These are phyloP conservation scores for Guadua angustifolia DNA, from an alignment of 176 grass and related monocot species.

Conservation along the genomic window DNA sequence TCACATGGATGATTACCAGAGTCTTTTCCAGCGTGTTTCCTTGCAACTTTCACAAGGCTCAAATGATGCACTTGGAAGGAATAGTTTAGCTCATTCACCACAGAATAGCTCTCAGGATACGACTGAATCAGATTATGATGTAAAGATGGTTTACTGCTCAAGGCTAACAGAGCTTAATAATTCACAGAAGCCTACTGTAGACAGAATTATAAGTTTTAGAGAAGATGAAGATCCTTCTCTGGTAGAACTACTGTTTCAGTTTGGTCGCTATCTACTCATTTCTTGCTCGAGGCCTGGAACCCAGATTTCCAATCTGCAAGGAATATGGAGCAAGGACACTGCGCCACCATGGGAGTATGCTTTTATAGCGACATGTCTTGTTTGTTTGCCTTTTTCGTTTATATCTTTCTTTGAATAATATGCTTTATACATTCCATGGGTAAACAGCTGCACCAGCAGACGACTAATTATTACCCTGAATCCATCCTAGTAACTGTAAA, in stretches of 20 bases:
- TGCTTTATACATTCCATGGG: neutral
- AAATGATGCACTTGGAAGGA: slow-evolving; percentile 34
- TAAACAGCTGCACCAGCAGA: slow-evolving; percentile 12
- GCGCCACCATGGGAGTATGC: slow-evolving; percentile 68
- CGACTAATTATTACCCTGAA: no score
- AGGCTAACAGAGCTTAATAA: slow-evolving; percentile 13
- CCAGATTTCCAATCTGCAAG: slow-evolving; percentile 85
- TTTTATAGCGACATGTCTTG: slow-evolving; percentile 40
- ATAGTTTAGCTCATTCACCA: slow-evolving; percentile 24
- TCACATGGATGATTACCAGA: slow-evolving; percentile 88
- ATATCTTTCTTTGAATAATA: slow-evolving; percentile 25
- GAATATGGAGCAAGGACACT: slow-evolving; percentile 83
- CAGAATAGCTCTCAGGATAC: slow-evolving; percentile 34
- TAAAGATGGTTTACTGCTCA: slow-evolving; percentile 11
- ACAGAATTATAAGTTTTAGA: slow-evolving; percentile 76
- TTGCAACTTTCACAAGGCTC: slow-evolving; percentile 68
- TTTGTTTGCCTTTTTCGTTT: neutral
- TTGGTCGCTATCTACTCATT: slow-evolving; percentile 90
- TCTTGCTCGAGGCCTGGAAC: slow-evolving; percentile 88
- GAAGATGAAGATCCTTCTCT: slow-evolving; percentile 84
- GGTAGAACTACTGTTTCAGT: slow-evolving; percentile 89
- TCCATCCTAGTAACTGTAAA: no score
- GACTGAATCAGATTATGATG: slow-evolving; percentile 18
- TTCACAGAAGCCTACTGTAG: slow-evolving; percentile 59
- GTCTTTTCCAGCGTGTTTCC: slow-evolving; percentile 76